Conservation (phyloP, 2,329 filamentous ascomycete species). For the Ceratocystis eucalypticola region DNA sequence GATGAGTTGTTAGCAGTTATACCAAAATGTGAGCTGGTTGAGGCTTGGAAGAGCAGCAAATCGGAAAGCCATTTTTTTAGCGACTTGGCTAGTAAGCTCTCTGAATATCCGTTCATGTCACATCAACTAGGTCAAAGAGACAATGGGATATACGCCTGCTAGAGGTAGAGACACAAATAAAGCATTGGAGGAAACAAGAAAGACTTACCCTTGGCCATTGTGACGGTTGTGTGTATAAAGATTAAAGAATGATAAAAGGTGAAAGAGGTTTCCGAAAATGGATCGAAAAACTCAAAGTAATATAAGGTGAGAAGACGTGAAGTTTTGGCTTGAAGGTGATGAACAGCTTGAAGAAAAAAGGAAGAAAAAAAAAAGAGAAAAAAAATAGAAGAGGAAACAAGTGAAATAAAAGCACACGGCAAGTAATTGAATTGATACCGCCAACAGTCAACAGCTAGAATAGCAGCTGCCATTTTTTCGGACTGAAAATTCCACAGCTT, state of each 20-base stretch:
- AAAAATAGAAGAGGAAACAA: background rate
- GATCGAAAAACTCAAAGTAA: slow-evolving; percentile 10
- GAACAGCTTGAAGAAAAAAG: slow-evolving; percentile 14
- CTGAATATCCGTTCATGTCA: too few relatives aligned
- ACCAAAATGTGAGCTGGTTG: background rate
- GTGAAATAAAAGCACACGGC: slow-evolving; percentile 2
- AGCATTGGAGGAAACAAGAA: background rate
- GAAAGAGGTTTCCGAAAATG: slow-evolving; percentile 2
- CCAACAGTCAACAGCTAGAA: background rate
- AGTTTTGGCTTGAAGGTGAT: slow-evolving; percentile 12
- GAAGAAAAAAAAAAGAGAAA: slow-evolving; percentile 1
- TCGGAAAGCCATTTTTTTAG: background rate
- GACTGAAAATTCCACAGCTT: background rate
- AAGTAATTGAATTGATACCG: background rate
- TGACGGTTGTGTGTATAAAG: slow-evolving; percentile 9
- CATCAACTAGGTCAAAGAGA: too few relatives aligned
- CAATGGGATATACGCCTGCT: too few relatives aligned
- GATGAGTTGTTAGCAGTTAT: background rate
- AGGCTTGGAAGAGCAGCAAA: background rate
- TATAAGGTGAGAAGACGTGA: background rate
- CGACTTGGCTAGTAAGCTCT: too few relatives aligned
- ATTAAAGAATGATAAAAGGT: slow-evolving; percentile 13
- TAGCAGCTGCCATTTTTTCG: background rate
- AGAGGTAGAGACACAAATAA: background rate
- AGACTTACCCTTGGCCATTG: slow-evolving; percentile 19